Evolutionary conservation across 2,329 filamentous ascomycete genomes (phyloP).

Genomic region (Nectriaceae sp.): DNA sequence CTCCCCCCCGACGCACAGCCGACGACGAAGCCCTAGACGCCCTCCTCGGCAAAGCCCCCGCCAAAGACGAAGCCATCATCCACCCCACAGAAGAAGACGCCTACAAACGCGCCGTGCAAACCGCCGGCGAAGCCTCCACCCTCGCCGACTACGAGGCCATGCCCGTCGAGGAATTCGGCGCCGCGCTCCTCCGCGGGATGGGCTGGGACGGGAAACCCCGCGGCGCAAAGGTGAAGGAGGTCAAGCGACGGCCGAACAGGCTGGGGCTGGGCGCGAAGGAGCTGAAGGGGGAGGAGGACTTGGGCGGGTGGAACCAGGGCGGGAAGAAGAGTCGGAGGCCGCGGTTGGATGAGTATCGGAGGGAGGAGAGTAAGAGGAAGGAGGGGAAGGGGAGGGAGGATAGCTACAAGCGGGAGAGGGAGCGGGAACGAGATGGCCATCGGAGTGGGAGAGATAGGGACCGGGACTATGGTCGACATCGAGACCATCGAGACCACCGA

Average conservation of each 20-base stretch:
- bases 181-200: constrained; percentile 88
- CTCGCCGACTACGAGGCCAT: constrained; percentile 85
- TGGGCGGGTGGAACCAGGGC: constrained; percentile 79
- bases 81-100: constrained; percentile 63
- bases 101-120: constrained; percentile 68
- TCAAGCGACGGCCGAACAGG: constrained; percentile 74
- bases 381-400: constrained; percentile 44
- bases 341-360: constrained; percentile 52
- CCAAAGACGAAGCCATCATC: constrained; percentile 52
- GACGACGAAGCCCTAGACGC: constrained; percentile 65
- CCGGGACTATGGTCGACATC: constrained; percentile 37
- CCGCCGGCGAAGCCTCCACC: constrained; percentile 73
- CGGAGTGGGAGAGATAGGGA: constrained; percentile 35
- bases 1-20: constrained; percentile 23
- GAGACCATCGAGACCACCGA: constrained; percentile 28
- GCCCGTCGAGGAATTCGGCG: constrained; percentile 93
- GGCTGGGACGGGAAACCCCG: constrained; percentile 79
- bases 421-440: constrained; percentile 42
- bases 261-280: constrained; percentile 89
- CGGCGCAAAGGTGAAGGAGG: constrained; percentile 58
- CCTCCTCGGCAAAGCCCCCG: constrained; percentile 58
- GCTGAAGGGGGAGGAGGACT: constrained; percentile 68
- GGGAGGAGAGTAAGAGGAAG: constrained; percentile 45
- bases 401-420: constrained; percentile 48
- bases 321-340: constrained; percentile 50